Evolutionary conservation across 2,329 filamentous ascomycete genomes (phyloP), one percentile per base, ranked within the genome.

Genomic region (Penicillium sp.): DNA sequence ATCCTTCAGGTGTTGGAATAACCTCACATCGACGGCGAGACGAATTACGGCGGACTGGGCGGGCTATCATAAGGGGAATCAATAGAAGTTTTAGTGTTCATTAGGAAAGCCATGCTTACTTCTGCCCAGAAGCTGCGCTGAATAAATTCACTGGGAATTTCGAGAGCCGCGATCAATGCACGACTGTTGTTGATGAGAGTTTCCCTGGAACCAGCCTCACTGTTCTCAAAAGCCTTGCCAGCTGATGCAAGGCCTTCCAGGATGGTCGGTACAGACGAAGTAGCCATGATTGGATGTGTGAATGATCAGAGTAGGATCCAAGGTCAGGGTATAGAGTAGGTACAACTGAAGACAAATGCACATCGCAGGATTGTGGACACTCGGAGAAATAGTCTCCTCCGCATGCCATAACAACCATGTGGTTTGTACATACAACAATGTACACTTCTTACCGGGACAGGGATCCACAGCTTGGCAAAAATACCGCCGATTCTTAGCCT

Each of bases 121-220:
- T 67, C 61, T 11, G 64, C 65, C 65, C 64, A 67, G 26, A 62
- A 62, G 29, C 56, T 67, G 12, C 51, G 51, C 29, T 54, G 51
- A 6, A 56, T 16, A 26, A 52, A 54, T 36, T 68, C 64, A 37
- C 62, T 64, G 0, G 66, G 65, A 9, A 66, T 57, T 34, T 66
- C 62, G 9, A 67, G 42, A 4, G 50, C 48, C 1, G 62, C 52
- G 31, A 64, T 54, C 12, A 68, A 47, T 5, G 58, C 54, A 12
- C 59, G 53, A 13, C 63, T 55, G 26, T 63, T 54, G 8, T 62
- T 58, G 22, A 68, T 57, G 3, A 68, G 56, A 28, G 52, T 39
- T 39, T 68, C 65, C 10, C 64, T 54, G 6, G 63, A 55, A 6
- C 64, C 63, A 2, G 57, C 44, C 35, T 61, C 47, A 30, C 61